A percentile compares a stretch with the other conserved stretches of the same genome.
Evolutionary conservation across 1,284 basidiomycete genomes (phyloP).

Genomic region (Trametes pubescens): DNA sequence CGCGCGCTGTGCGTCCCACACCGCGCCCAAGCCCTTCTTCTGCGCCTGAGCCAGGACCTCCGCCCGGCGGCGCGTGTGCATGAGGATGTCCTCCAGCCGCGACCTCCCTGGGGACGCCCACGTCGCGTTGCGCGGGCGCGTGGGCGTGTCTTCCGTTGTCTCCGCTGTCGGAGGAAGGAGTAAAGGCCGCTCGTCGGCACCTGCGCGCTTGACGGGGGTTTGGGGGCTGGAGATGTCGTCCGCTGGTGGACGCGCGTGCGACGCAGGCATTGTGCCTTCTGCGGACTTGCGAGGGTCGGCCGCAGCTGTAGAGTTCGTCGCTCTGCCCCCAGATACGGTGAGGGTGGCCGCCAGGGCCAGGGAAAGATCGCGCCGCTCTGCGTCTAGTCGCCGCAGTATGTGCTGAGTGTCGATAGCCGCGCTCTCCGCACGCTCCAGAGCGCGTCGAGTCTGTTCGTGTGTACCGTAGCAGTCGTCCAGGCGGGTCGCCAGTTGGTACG

Average conservation of each 20-base stretch:
- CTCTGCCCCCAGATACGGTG: background rate
- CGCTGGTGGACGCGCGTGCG: background rate
- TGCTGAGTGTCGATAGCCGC: conserved; percentile 1
- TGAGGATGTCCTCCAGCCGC: background rate
- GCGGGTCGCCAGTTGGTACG: conserved; percentile 23
- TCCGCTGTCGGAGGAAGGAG: conserved; percentile 5
- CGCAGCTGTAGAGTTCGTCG: background rate
- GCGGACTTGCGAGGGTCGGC: background rate
- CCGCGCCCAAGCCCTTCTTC: background rate
- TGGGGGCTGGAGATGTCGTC: background rate
- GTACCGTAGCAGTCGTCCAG: conserved; percentile 19
- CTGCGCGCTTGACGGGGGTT: background rate
- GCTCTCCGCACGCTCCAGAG: conserved; percentile 14
- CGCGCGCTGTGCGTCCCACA: conserved; percentile 2
- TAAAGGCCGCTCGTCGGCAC: conserved; percentile 10
- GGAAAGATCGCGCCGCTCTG: conserved; percentile 9
- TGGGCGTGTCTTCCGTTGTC: conserved; percentile 4
- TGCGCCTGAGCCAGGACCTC: background rate
- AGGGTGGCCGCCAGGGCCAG: conserved; percentile 14
- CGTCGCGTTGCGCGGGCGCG: background rate
- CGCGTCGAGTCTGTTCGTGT: conserved; percentile 7
- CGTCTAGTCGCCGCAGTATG: background rate
- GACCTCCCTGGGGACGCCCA: conserved; percentile 1
- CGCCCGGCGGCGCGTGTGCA: conserved; percentile 3
- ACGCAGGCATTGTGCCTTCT: background rate